Conservation (phyloP, 495 filamentous ascomycete genomes). For the Penicillium atrosanguineum region DNA sequence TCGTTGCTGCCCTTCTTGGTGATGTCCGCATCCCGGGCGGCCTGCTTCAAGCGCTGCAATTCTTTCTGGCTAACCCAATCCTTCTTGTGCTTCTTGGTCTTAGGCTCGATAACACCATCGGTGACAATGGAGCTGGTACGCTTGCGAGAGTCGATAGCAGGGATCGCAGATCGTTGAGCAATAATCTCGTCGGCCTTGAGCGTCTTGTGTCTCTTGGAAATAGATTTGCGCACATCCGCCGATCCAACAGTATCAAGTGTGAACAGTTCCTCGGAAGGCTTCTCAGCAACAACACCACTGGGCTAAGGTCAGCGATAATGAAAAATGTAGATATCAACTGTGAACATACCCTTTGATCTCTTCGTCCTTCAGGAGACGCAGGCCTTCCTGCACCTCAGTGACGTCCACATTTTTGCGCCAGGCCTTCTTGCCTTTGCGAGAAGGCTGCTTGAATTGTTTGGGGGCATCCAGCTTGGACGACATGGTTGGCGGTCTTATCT, state of each 20-base stretch:
- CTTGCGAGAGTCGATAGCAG: conserved; percentile 73
- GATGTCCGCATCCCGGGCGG: conserved; percentile 69
- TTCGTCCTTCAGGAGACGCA: conserved; percentile 81
- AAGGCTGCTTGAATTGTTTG: conserved; percentile 72
- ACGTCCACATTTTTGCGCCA: conserved; percentile 98
- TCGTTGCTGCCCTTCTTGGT: conserved; percentile 51
- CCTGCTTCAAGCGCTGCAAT: conserved; percentile 66
- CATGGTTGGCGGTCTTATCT: conserved; percentile 34
- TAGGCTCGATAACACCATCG: conserved; percentile 65
- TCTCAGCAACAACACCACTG: conserved; percentile 82
- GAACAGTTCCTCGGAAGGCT: conserved; percentile 77
- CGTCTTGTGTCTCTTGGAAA: conserved; percentile 64
- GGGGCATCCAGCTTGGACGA: conserved; percentile 45
- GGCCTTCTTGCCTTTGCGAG: conserved; percentile 95
- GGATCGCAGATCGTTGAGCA: conserved; percentile 74
- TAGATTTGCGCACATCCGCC: conserved; percentile 54
- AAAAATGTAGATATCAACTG: not conserved
- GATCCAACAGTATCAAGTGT: conserved; percentile 73
- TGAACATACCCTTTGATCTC: conserved; percentile 75
- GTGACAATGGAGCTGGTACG: conserved; percentile 55
- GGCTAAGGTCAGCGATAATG: conserved; percentile 7
- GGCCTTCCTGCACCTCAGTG: conserved; percentile 75
- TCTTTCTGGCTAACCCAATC: conserved; percentile 81
- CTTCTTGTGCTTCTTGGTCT: conserved; percentile 67
- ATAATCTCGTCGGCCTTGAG: conserved; percentile 91